Evolutionary conservation across 2,329 filamentous ascomycete genomes (phyloP).

Genomic region (Stagonosporopsis cucurbitacearum): DNA sequence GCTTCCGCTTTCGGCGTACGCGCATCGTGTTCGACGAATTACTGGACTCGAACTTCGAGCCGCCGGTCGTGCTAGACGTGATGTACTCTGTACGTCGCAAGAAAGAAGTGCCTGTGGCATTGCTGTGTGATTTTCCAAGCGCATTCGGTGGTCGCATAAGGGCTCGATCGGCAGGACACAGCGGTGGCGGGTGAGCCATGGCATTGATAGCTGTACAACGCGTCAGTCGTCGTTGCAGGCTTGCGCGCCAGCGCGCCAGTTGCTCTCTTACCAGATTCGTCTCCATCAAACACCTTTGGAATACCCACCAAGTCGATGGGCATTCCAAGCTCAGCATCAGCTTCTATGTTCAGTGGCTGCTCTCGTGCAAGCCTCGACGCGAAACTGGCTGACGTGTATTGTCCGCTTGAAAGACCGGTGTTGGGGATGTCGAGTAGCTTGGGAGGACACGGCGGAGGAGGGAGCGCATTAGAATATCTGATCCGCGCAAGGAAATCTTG

Average conservation of each 20-base stretch:
- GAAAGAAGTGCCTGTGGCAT: conserved; percentile 85
- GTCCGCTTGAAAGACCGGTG: conserved; percentile 81
- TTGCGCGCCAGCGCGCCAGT: conserved; percentile 9
- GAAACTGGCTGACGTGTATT: conserved; percentile 90
- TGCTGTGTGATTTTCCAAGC: conserved; percentile 81
- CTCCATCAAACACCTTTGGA: conserved; percentile 91
- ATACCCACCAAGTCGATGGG: conserved; percentile 93
- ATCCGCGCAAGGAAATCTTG: conserved; percentile 98
- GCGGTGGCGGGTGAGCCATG: conserved; percentile 69
- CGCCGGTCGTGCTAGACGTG: conserved; percentile 58
- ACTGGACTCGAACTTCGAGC: conserved; percentile 58
- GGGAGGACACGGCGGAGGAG: conserved; percentile 89
- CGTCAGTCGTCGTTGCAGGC: conserved; percentile 28
- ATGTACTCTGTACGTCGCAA: conserved; percentile 96
- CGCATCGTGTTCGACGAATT: conserved; percentile 56
- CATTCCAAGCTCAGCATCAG: conserved; percentile 97
- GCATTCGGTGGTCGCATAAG: conserved; percentile 84
- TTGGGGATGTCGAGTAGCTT: conserved; percentile 98
- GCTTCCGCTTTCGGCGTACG: conserved; percentile 47
- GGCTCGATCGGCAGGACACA: conserved; percentile 83
- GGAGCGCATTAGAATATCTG: conserved; percentile 93
- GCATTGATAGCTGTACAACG: conserved; percentile 75
- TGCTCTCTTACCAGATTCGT: conserved; percentile 79
- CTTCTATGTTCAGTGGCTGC: conserved; percentile 94
- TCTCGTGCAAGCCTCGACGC: conserved; percentile 87